phyloP scores from a whole-genome alignment of 1,139 yeast genomes.

The Debaryomyces psychrophilus region DNA sequence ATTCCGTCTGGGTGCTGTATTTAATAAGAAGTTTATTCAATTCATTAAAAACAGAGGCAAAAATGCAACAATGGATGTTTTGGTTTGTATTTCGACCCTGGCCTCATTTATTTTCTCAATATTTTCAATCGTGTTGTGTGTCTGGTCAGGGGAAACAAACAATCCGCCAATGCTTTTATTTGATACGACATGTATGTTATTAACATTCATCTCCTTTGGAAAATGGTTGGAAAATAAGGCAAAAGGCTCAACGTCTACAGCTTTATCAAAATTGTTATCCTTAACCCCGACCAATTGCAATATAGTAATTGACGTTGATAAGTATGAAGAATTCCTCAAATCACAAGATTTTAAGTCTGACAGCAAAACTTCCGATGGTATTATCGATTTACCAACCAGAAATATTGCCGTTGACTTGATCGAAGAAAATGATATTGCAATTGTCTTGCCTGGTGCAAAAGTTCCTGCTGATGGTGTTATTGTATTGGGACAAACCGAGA shows the following conservation, averaged over 20 bases:
- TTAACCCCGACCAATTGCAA: slow-evolving; percentile 79
- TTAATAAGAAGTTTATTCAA: slow-evolving; percentile 63
- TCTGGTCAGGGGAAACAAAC: slow-evolving; percentile 37
- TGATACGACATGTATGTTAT: slow-evolving; percentile 85
- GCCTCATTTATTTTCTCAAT: slow-evolving; percentile 78
- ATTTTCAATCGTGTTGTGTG: slow-evolving; percentile 53
- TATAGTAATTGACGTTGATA: slow-evolving; percentile 50
- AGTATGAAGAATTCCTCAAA: slow-evolving; percentile 27
- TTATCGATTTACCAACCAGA: slow-evolving; percentile 27
- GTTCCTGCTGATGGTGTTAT: slow-evolving; percentile 92
- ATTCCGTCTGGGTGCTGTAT: slow-evolving; percentile 64
- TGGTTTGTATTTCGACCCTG: slow-evolving; percentile 81
- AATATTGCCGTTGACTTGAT: slow-evolving; percentile 70
- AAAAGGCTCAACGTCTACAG: slow-evolving; percentile 90
- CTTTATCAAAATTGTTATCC: slow-evolving; percentile 77
- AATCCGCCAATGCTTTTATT: slow-evolving; percentile 73
- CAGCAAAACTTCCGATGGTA: slow-evolving; percentile 11
- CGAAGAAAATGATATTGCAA: slow-evolving; percentile 75
- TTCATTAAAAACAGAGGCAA: slow-evolving; percentile 65
- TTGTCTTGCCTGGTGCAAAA: slow-evolving; percentile 82
- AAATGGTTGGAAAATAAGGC: slow-evolving; percentile 91
- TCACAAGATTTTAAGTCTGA: slow-evolving; percentile 14
- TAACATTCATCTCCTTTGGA: slow-evolving; percentile 83
- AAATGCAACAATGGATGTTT: slow-evolving; percentile 92
- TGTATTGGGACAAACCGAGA: slow-evolving; percentile 74